Evolutionary conservation across 1,284 basidiomycete genomes (phyloP).

Genomic region (Tausonia pullulans): DNA sequence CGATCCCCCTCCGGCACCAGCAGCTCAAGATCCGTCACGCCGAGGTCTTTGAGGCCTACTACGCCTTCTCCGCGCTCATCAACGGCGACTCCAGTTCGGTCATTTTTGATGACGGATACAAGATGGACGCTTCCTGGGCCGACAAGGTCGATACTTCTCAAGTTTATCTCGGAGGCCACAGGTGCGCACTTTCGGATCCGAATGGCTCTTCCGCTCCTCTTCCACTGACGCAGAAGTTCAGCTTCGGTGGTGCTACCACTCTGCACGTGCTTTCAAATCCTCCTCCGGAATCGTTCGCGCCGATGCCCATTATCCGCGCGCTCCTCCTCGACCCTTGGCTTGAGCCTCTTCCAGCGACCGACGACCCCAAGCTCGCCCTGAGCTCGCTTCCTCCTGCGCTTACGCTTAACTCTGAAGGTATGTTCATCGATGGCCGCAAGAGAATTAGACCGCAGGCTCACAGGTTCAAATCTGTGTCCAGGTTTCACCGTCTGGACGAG

Average conservation of each 20-base stretch:
- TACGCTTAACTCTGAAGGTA: background rate
- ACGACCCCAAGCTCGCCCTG: slow-evolving; percentile 6
- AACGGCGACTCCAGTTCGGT: background rate
- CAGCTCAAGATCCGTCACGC: slow-evolving; percentile 7
- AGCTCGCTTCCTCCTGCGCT: background rate
- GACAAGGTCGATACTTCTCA: background rate
- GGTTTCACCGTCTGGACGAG: slow-evolving; percentile 1
- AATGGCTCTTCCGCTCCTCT: background rate
- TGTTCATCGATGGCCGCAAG: background rate
- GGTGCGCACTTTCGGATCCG: background rate
- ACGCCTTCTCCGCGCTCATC: background rate
- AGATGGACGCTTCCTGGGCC: background rate
- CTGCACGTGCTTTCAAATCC: slow-evolving; percentile 10
- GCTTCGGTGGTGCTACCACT: slow-evolving; percentile 10
- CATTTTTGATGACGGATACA: background rate
- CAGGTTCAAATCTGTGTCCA: background rate
- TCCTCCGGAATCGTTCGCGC: background rate
- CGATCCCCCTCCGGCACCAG: slow-evolving; percentile 9
- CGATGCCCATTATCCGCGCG: background rate
- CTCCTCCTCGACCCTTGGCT: slow-evolving; percentile 14
- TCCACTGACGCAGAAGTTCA: background rate
- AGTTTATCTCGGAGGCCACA: slow-evolving; percentile 7
- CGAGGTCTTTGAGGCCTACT: slow-evolving; percentile 9
- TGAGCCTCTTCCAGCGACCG: slow-evolving; percentile 1
- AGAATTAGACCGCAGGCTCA: no score